A percentile compares a stretch with the other conserved stretches of the same genome.
phyloP scores from a whole-genome alignment of 2,329 filamentous ascomycete species.

The Epichloe elymi region DNA sequence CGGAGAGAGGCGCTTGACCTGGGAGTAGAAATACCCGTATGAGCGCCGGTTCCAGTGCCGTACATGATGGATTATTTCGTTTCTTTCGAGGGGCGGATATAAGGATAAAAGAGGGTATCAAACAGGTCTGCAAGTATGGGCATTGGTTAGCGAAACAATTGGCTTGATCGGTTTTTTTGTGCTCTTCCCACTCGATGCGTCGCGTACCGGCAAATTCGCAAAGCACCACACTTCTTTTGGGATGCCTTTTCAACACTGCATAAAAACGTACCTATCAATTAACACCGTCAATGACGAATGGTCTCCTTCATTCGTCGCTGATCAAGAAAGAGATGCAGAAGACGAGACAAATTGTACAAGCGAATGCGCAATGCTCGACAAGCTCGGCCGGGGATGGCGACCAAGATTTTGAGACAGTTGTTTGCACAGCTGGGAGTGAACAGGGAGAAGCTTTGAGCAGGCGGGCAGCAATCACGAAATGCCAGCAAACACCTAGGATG shows the following conservation, averaged over 20 bases:
- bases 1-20: conserved; percentile 86
- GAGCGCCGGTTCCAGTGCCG: conserved; percentile 67
- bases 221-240: not conserved
- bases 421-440: not conserved
- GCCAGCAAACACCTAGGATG: conserved; percentile 4
- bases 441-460: conserved; percentile 2
- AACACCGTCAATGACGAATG: conserved; percentile 13
- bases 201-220: not conserved
- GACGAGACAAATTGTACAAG: not conserved
- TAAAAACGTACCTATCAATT: conserved; percentile 19
- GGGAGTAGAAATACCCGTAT: conserved; percentile 94
- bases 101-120: conserved; percentile 26
- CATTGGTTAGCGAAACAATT: not conserved
- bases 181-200: not conserved
- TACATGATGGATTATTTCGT: conserved; percentile 51
- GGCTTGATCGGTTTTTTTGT: not conserved
- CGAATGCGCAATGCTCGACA: conserved; percentile 6
- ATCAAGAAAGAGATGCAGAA: not conserved
- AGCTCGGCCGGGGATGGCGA: conserved; percentile 7
- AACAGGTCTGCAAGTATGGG: conserved; percentile 15
- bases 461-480: conserved; percentile 3
- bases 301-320: conserved; percentile 7
- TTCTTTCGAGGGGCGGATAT: not conserved
- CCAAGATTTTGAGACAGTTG: conserved; percentile 1
- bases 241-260: not conserved